Evolutionary conservation across 495 filamentous ascomycete species (phyloP).

Genomic region (Cercophora newfieldiana): DNA sequence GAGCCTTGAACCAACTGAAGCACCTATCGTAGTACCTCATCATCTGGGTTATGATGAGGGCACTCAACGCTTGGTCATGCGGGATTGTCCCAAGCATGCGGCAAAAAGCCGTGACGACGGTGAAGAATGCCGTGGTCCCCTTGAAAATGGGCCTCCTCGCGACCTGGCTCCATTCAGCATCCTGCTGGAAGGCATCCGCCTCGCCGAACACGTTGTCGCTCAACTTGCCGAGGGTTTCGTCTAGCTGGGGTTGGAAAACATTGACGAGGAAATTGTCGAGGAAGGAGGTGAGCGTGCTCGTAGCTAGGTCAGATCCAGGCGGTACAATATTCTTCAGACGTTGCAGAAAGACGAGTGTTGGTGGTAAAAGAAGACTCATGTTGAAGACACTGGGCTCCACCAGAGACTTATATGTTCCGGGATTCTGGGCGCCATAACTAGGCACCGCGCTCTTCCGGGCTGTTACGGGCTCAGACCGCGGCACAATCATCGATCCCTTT

Average conservation of each 20-base stretch:
- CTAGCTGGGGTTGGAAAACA: constrained; percentile 93
- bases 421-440: constrained; percentile 34
- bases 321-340: constrained; percentile 91
- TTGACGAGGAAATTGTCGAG: constrained; percentile 98
- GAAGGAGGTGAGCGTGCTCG: constrained; percentile 88
- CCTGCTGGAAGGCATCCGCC: constrained; percentile 82
- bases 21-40: constrained; percentile 89
- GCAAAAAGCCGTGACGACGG: constrained; percentile 84
- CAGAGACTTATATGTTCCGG: constrained; percentile 65
- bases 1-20: constrained; percentile 79
- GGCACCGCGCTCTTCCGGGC: constrained; percentile 40
- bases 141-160: constrained; percentile 87
- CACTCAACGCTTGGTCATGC: constrained; percentile 92
- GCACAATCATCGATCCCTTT: constrained; percentile 37
- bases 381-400: constrained; percentile 98
- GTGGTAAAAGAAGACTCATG: constrained; percentile 88
- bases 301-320: constrained; percentile 75
- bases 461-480: constrained; percentile 29
- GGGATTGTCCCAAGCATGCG: constrained; percentile 93
- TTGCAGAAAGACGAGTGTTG: constrained; percentile 90
- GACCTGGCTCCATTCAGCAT: constrained; percentile 74
- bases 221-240: constrained; percentile 90
- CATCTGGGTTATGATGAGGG: constrained; percentile 87
- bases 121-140: constrained; percentile 86
- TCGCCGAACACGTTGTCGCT: constrained; percentile 81